Percentiles rank a stretch among this genome's conserved stretches.
These are phyloP conservation scores for Aspergillus aculeatinus DNA, from an alignment of 2,329 filamentous ascomycete species.

Conservation along the genomic window DNA sequence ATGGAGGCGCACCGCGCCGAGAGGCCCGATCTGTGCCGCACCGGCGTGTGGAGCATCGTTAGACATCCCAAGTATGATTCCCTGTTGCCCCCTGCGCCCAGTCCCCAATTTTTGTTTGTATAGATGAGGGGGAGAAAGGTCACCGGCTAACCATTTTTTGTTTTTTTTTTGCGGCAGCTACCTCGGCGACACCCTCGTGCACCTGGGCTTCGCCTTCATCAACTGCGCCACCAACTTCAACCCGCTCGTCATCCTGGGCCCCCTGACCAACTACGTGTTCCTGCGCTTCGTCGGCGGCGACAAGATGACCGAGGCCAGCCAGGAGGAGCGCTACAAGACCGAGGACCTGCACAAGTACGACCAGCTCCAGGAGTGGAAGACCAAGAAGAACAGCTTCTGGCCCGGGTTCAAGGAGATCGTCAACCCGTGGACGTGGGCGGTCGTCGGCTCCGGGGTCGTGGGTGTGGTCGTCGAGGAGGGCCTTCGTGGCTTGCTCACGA, in stretches of 20 bases:
- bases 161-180: conserved; percentile 45
- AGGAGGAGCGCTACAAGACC: conserved; percentile 54
- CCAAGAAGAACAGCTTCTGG: conserved; percentile 62
- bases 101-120: no score
- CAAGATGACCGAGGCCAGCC: conserved; percentile 54
- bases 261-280: conserved; percentile 59
- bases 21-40: conserved; percentile 47
- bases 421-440: conserved; percentile 59
- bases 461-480: conserved; percentile 50
- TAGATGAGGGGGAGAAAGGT: no score
- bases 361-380: conserved; percentile 53
- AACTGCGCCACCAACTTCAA: conserved; percentile 57
- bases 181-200: conserved; percentile 60
- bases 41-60: conserved; percentile 63
- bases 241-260: conserved; percentile 56
- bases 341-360: conserved; percentile 53
- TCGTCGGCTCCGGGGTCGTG: conserved; percentile 51
- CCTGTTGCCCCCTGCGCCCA: no score
- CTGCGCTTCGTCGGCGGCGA: conserved; percentile 59
- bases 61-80: conserved; percentile 60
- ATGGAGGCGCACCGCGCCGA: conserved; percentile 52
- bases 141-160: neutral
- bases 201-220: conserved; percentile 59
- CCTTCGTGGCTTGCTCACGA: conserved; percentile 15
- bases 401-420: conserved; percentile 50